phyloP scores from a whole-genome alignment of 495 filamentous ascomycete species.

The Aspergillus olivimuriae region DNA sequence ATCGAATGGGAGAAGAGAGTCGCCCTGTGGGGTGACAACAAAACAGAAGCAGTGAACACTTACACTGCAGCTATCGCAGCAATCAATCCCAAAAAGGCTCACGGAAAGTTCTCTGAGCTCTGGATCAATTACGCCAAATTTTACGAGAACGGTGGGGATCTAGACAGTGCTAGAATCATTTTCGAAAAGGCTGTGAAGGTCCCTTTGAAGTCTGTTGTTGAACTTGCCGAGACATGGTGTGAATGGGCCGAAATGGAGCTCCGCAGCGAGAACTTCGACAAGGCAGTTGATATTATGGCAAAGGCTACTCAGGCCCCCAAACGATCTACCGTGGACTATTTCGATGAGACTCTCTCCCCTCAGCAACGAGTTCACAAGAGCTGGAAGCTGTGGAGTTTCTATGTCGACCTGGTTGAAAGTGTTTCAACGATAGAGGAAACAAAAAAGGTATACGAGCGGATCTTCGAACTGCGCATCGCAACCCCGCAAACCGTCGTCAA shows the following conservation, averaged over 20 bases:
- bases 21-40: slow-evolving; percentile 91
- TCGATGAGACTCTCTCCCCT: slow-evolving; percentile 88
- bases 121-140: slow-evolving; percentile 98
- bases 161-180: slow-evolving; percentile 81
- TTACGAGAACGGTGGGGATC: slow-evolving; percentile 84
- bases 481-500: slow-evolving; percentile 98
- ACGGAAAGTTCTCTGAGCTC: slow-evolving; percentile 88
- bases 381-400: slow-evolving; percentile 99
- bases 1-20: slow-evolving; percentile 97
- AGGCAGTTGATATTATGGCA: slow-evolving; percentile 90
- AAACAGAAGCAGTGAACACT: slow-evolving; percentile 82
- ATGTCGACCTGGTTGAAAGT: slow-evolving; percentile 95
- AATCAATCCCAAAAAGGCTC: slow-evolving; percentile 89
- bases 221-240: slow-evolving; percentile 97
- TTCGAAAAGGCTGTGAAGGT: slow-evolving; percentile 98
- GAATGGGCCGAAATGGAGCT: slow-evolving; percentile 99
- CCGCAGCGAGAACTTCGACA: slow-evolving; percentile 91
- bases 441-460: slow-evolving; percentile 87
- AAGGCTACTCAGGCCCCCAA: slow-evolving; percentile 95
- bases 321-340: slow-evolving; percentile 93
- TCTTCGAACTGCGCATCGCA: slow-evolving; percentile 96
- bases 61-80: slow-evolving; percentile 92
- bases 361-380: slow-evolving; percentile 98
- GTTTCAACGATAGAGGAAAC: slow-evolving; percentile 89
- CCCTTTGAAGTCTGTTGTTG: slow-evolving; percentile 88